Evolutionary conservation across 2,329 filamentous ascomycete genomes (phyloP), one percentile per base, ranked within the genome.

Genomic region (Aureobasidium sp.): DNA sequence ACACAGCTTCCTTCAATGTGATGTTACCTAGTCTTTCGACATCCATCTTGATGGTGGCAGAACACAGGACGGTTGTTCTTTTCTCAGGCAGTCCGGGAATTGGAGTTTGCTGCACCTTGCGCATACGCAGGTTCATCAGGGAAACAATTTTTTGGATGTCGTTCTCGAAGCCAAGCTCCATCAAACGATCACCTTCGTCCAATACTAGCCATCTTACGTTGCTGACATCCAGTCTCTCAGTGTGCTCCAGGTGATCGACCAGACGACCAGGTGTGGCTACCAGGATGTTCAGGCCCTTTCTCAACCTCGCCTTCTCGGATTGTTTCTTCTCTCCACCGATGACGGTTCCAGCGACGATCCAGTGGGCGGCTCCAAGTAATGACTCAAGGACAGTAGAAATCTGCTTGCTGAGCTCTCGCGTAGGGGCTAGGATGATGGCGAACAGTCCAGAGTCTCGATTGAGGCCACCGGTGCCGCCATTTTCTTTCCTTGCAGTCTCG

Each of bases 101-200:
- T 42, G 87, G 79, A 2, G 77, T 74, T 4, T 86, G 84, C 41
- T 82, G 81, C 34, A 83, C 84, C 61, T 81, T 83, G 61, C 82
- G 81, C 50, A 86, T 78, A 61, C 87, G 82, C 48, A 86, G 77
- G 65, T 91, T 86, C 61, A 97, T 83, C 65, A 88, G 88, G 61
- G 85, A 81, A 16, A 99, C 89, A 66, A 97, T 93, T 63, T 87
- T 89, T 70, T 90, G 89, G 63, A 99, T 84, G 69, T 97, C 93
- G 59, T 97, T 87, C 74, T 97, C 94, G 67, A 99, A 99, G 0
- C 94, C 94, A 69, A 97, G 82, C 71, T 99, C 94, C 93, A 99
- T 97, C 72, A 99, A 79, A n/a, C 94, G 84, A 79, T 99, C 94
- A 34, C 94, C 94, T 75, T 99, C 94, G 69, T 99, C 94, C 6